Conservation (phyloP, 2,329 filamentous ascomycete genomes). For the Leptosphaerulina australis region DNA sequence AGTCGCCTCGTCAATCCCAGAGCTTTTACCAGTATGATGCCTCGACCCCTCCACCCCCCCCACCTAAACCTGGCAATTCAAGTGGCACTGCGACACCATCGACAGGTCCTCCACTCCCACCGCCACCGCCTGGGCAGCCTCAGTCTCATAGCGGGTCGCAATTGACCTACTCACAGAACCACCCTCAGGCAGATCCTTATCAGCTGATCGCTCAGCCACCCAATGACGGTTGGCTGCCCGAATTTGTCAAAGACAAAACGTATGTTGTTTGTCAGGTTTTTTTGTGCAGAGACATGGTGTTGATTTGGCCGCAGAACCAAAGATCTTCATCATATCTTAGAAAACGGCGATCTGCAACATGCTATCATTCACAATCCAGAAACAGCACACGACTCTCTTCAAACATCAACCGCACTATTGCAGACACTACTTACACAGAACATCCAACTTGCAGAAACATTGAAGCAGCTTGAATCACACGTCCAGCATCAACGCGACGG, state of each 20-base stretch:
- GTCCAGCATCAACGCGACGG: slow-evolving; percentile 67
- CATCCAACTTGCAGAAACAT: slow-evolving; percentile 68
- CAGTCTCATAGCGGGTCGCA: slow-evolving; percentile 33
- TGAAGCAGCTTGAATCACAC: slow-evolving; percentile 65
- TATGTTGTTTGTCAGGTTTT: slow-evolving; percentile 55
- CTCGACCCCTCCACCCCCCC: slow-evolving; percentile 56
- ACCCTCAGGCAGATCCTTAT: slow-evolving; percentile 25
- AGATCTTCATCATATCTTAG: slow-evolving; percentile 74
- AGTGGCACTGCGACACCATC: slow-evolving; percentile 51
- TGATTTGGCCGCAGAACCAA: slow-evolving; percentile 65
- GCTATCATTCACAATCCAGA: slow-evolving; percentile 72
- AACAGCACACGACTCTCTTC: slow-evolving; percentile 74
- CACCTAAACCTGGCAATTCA: slow-evolving; percentile 52
- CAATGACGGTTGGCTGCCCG: slow-evolving; percentile 78
- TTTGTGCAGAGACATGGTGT: slow-evolving; percentile 13
- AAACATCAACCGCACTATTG: slow-evolving; percentile 68
- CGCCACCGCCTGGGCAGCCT: slow-evolving; percentile 48
- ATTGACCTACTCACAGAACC: slow-evolving; percentile 27
- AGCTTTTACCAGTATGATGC: slow-evolving; percentile 50
- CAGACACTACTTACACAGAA: slow-evolving; percentile 72
- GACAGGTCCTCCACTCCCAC: slow-evolving; percentile 53
- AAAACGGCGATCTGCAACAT: slow-evolving; percentile 68
- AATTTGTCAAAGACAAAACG: slow-evolving; percentile 80
- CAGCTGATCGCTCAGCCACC: slow-evolving; percentile 38
- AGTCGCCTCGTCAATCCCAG: slow-evolving; percentile 48